Conservation (phyloP, 257 asterid species). For the Solanum appendiculatum region DNA sequence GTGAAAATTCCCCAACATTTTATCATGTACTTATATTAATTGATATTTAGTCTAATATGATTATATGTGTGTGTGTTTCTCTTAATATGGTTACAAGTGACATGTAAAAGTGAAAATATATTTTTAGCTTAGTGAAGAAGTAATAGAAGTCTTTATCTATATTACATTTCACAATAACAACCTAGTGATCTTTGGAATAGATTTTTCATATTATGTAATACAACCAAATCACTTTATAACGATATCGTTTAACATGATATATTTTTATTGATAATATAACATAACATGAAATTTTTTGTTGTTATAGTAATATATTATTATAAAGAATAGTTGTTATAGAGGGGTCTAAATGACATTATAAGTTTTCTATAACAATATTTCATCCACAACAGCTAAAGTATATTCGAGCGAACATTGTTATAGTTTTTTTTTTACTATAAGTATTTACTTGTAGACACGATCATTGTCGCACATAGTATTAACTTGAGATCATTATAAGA, state of each 20-base stretch:
- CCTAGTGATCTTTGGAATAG: not conserved
- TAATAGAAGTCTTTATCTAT: too few species aligned
- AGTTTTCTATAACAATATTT: not conserved
- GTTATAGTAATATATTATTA: not conserved
- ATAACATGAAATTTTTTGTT: not conserved
- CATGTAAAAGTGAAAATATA: too few species aligned
- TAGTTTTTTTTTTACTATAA: not conserved
- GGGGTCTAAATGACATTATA: not conserved
- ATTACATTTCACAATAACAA: not conserved
- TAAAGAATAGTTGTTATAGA: not conserved
- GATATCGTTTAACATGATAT: too few species aligned
- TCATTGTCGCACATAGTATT: not conserved
- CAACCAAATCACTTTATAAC: not conserved
- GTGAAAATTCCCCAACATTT: too few species aligned
- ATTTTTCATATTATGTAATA: not conserved
- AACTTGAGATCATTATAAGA: not conserved
- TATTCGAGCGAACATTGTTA: not conserved
- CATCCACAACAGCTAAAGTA: not conserved
- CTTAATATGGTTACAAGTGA: too few species aligned
- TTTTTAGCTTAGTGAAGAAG: too few species aligned
- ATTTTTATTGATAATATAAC: not conserved
- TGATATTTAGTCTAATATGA: too few species aligned
- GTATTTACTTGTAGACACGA: not conserved
- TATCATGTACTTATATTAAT: too few species aligned
- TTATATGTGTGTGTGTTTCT: too few species aligned